Conservation (phyloP, 129 eudicot genomes). For the Heracleum sosnowskyi region DNA sequence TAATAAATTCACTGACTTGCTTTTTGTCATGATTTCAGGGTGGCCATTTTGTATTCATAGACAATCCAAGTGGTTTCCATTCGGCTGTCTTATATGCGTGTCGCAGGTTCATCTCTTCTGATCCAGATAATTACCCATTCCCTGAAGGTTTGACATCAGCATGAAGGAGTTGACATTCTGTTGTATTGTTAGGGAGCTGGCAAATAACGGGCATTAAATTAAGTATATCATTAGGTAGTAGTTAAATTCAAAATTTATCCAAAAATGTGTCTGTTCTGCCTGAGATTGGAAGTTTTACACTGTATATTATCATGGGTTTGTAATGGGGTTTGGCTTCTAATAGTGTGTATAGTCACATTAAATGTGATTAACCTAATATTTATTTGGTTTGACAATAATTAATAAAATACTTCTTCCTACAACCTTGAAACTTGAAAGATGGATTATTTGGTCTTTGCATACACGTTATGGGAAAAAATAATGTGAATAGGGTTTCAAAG, state of each 20-base stretch:
- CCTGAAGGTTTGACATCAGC: constrained; percentile 64
- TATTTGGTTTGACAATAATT: neutral
- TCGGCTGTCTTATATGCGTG: constrained; percentile 67
- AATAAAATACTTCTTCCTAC: neutral
- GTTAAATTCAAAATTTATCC: neutral
- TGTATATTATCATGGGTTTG: neutral
- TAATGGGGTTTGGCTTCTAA: neutral
- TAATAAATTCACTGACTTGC: neutral
- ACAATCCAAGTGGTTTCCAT: constrained; percentile 71
- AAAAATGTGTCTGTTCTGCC: constrained; percentile 5
- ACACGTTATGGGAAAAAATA: too few species aligned
- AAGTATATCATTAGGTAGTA: neutral
- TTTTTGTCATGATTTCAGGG: constrained; percentile 33
- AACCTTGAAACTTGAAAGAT: too few species aligned
- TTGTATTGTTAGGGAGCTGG: neutral
- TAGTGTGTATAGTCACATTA: neutral
- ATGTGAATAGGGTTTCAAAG: too few species aligned
- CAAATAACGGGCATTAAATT: neutral
- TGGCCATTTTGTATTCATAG: constrained; percentile 72
- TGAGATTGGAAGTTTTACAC: neutral
- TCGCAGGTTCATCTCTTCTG: constrained; percentile 44
- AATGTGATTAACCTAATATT: neutral
- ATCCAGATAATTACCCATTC: constrained; percentile 31
- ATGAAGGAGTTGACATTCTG: constrained; percentile 6
- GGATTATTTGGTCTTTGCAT: too few species aligned